A percentile compares a stretch with the other conserved stretches of the same genome.
These are phyloP conservation scores for Salvia sclarea DNA, from an alignment of 305 asterid genomes.

Conservation along the genomic window DNA sequence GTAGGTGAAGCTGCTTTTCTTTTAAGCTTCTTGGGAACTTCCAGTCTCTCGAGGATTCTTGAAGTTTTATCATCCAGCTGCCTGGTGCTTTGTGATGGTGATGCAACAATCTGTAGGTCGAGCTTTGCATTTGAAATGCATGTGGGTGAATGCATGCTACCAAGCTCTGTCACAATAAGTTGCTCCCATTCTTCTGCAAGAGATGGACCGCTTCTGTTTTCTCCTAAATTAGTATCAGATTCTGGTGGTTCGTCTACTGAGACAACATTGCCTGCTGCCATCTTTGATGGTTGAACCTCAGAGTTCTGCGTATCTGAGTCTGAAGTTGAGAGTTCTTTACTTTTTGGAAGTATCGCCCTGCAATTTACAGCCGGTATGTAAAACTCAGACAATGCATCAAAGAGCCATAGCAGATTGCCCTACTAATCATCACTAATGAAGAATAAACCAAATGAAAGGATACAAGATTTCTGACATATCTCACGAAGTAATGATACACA, in stretches of 20 bases:
- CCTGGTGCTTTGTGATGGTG: slow-evolving; percentile 54
- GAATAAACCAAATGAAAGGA: background rate
- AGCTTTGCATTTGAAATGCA: slow-evolving; percentile 44
- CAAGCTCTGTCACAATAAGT: slow-evolving; percentile 60
- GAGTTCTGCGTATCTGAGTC: slow-evolving; percentile 35
- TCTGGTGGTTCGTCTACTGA: slow-evolving; percentile 38
- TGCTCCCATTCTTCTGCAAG: slow-evolving; percentile 80
- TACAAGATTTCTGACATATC: background rate
- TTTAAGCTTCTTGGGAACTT: slow-evolving; percentile 68
- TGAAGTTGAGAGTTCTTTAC: slow-evolving; percentile 39
- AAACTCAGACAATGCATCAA: slow-evolving; percentile 7
- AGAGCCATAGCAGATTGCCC: background rate
- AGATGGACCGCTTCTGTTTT: slow-evolving; percentile 35
- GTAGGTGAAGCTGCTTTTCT: slow-evolving; percentile 67
- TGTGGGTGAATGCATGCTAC: slow-evolving; percentile 49
- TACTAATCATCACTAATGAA: background rate
- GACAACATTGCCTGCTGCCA: slow-evolving; percentile 29
- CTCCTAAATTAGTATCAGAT: slow-evolving; percentile 35
- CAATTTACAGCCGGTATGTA: slow-evolving; percentile 1
- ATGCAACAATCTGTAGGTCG: slow-evolving; percentile 41
- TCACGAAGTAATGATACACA: background rate
- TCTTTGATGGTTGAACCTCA: slow-evolving; percentile 36
- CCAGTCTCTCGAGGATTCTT: slow-evolving; percentile 88
- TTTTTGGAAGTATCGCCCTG: slow-evolving; percentile 65
- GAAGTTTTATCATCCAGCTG: slow-evolving; percentile 78